Evolutionary conservation across 2,329 filamentous ascomycete genomes (phyloP).

Genomic region (Thermothelomyces thermophilus): DNA sequence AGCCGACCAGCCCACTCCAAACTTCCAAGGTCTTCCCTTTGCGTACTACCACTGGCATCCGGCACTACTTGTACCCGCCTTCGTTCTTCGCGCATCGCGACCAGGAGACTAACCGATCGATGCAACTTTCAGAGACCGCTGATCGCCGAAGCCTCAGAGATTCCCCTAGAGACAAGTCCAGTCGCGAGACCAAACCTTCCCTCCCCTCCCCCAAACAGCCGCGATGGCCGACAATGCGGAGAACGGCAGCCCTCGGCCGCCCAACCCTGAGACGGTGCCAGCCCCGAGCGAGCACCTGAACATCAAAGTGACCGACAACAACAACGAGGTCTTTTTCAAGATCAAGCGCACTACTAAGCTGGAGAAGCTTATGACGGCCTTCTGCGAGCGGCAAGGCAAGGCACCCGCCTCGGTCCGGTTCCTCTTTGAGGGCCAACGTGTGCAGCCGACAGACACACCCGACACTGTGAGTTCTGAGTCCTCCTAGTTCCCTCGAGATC

Average conservation of each 20-base stretch:
- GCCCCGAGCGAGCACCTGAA: slow-evolving; percentile 76
- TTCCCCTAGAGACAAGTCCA: no score
- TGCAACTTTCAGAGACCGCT: no score
- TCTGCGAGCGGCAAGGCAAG: slow-evolving; percentile 95
- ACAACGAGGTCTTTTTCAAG: slow-evolving; percentile 99
- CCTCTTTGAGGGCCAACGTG: slow-evolving; percentile 90
- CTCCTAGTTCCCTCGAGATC: background rate
- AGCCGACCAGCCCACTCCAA: no score
- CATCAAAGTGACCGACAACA: slow-evolving; percentile 98
- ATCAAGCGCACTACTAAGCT: slow-evolving; percentile 95
- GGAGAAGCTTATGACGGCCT: slow-evolving; percentile 97
- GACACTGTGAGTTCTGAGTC: slow-evolving; percentile 65
- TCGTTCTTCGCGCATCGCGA: no score
- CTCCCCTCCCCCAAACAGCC: background rate
- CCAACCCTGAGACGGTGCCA: slow-evolving; percentile 38
- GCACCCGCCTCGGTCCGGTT: slow-evolving; percentile 78
- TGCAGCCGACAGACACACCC: slow-evolving; percentile 82
- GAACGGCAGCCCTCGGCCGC: slow-evolving; percentile 40
- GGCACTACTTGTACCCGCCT: no score
- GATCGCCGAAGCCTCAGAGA: no score
- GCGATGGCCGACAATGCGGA: slow-evolving; percentile 49
- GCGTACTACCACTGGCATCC: no score
- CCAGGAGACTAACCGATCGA: no score
- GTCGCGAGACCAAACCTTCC: no score
- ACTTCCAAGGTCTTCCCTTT: no score